Conservation (phyloP, 164 flowering plant species). For the Tinospora cordifolia region DNA sequence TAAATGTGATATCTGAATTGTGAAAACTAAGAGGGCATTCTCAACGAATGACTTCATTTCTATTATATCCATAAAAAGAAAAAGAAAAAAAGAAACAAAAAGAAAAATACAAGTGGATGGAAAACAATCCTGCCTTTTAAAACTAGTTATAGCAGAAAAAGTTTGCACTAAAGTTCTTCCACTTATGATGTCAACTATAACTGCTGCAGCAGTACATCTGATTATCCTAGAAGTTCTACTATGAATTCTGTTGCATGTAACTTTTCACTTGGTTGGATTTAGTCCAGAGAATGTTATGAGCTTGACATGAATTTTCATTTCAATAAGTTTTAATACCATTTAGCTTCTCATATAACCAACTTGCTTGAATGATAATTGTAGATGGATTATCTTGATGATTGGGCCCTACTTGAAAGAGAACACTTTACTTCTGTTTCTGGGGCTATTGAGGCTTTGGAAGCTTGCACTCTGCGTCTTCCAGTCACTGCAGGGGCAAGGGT, state of each 20-base stretch:
- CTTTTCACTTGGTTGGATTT: background rate
- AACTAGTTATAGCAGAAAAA: background rate
- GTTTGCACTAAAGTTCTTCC: background rate
- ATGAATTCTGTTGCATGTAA: too few species aligned
- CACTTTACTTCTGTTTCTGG: constrained; percentile 59
- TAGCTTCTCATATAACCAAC: too few species aligned
- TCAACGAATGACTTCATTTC: background rate
- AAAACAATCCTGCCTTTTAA: background rate
- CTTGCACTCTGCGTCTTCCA: constrained; percentile 83
- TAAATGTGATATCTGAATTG: background rate
- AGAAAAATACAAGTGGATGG: background rate
- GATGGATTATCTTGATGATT: constrained; percentile 67
- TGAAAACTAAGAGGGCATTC: background rate
- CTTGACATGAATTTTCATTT: background rate
- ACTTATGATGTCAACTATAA: too few species aligned
- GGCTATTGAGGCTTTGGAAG: constrained; percentile 62
- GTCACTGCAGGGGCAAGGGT: constrained; percentile 82
- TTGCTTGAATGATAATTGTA: constrained; percentile 25
- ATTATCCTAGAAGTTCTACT: too few species aligned
- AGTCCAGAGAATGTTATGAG: background rate
- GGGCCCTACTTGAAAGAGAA: constrained; percentile 72
- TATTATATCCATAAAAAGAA: background rate
- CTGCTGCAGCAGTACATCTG: too few species aligned
- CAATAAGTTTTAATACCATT: too few species aligned
- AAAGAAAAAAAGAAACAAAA: too few species aligned